phyloP scores from a whole-genome alignment of 2,329 filamentous ascomycete genomes.

The Tolypocladium ovalisporum region DNA sequence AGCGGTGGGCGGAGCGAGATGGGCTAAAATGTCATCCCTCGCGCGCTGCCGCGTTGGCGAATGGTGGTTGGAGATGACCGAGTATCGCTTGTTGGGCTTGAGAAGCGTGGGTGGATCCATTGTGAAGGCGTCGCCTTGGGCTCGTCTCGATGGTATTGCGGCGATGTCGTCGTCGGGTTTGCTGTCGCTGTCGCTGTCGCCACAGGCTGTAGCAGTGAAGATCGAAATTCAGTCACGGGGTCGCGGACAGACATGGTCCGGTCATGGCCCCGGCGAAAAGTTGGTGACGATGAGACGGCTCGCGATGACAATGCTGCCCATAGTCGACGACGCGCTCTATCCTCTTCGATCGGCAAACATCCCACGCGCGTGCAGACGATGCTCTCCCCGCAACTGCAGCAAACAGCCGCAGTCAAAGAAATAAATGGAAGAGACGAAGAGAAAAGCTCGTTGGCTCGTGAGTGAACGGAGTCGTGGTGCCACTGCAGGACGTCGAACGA shows the following conservation, averaged over 20 bases:
- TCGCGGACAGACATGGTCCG: constrained; percentile 7
- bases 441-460: not conserved
- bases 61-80: constrained; percentile 13
- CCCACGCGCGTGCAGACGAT: not conserved
- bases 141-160: not conserved
- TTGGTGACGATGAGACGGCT: constrained; percentile 12
- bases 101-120: constrained; percentile 20
- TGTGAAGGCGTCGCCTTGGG: constrained; percentile 13
- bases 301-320: constrained; percentile 6
- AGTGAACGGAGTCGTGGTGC: not conserved
- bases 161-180: not conserved
- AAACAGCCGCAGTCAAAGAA: too few relatives aligned
- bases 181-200: not conserved
- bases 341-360: not conserved
- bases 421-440: not conserved
- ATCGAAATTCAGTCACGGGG: not conserved
- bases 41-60: constrained; percentile 36
- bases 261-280: constrained; percentile 24
- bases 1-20: constrained; percentile 49
- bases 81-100: constrained; percentile 21
- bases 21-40: constrained; percentile 48
- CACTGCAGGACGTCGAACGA: not conserved
- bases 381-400: not conserved
- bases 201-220: not conserved
- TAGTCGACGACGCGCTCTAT: constrained; percentile 3